Evolutionary conservation across 805 yeast species (phyloP).

Genomic region (Yarrowia sp.): DNA sequence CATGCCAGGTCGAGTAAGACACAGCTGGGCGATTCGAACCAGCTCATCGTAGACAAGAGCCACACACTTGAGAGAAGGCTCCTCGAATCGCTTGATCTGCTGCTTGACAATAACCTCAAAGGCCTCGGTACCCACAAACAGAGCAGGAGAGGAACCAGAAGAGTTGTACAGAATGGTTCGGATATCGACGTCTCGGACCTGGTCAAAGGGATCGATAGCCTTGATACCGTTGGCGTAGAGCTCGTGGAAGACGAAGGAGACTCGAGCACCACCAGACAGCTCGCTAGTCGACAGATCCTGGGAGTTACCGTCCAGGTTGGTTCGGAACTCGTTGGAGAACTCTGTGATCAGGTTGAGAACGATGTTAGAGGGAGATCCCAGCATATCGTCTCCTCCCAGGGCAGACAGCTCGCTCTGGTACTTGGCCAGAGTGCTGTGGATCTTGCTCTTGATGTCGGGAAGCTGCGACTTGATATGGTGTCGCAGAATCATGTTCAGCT

Average conservation of each 20-base stretch:
- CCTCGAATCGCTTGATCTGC: slow-evolving; percentile 91
- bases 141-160: slow-evolving; percentile 91
- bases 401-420: slow-evolving; percentile 73
- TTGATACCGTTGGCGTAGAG: slow-evolving; percentile 89
- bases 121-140: slow-evolving; percentile 96
- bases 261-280: slow-evolving; percentile 96
- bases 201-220: slow-evolving; percentile 93
- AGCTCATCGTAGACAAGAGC: slow-evolving; percentile 91
- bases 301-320: slow-evolving; percentile 90
- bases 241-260: slow-evolving; percentile 96
- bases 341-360: slow-evolving; percentile 90
- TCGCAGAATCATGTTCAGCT: slow-evolving; percentile 81
- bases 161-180: slow-evolving; percentile 96
- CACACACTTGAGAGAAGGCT: slow-evolving; percentile 86
- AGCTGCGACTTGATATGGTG: slow-evolving; percentile 85
- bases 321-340: slow-evolving; percentile 87
- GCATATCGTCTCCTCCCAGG: slow-evolving; percentile 71
- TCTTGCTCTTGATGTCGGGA: slow-evolving; percentile 91
- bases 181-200: slow-evolving; percentile 90
- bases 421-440: slow-evolving; percentile 80
- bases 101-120: slow-evolving; percentile 91
- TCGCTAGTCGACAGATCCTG: slow-evolving; percentile 86
- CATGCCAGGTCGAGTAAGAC: slow-evolving; percentile 75
- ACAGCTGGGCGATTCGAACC: slow-evolving; percentile 84
- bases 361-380: slow-evolving; percentile 82